Evolutionary conservation across 495 filamentous ascomycete genomes (phyloP), one percentile per base, ranked within the genome.

Genomic region (Penicillium antarcticum): DNA sequence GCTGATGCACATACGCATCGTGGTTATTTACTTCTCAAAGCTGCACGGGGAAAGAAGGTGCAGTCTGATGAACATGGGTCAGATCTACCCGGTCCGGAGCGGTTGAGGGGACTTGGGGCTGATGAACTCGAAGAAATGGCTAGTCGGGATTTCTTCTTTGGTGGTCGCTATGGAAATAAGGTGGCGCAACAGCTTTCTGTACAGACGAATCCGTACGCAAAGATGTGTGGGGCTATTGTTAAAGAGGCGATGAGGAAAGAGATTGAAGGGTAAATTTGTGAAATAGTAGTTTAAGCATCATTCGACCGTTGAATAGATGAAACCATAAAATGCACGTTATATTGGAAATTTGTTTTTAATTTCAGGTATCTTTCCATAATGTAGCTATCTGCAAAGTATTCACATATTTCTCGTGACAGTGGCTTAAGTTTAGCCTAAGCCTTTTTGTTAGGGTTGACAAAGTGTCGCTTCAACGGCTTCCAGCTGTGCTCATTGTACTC

Each of bases 401-500:
- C 24, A 40, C 39, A 37, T 46, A 21, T 50, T 13, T n/a, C 21
- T 13, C 29, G 21, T 45, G 17, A 36, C 9, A 7, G 19, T 7
- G n/a, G 16, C 24, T 24, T 4, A 13, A 6, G 4, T 21, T 12
- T n/a, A 32, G 8, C 23, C 45, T 33, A 51, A 13, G 51, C 49
- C 44, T 62, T 52, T 64, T 74, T 80, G 42, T 77, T 63, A 3
- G 86, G 84, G 51, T 79, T 75, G 66, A 79, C 76, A 74, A 95
- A 96, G 63, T 88, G 85, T 34, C 87, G 75, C 70, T 89, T 87
- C 53, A 95, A 63, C 6, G 84, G 82, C 31, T 79, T 80, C 91
- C 91, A 96, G 66, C 88, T 92, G 69, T 95, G 87, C 44, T 83
- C 82, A 62, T 85, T 92, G 59, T 96, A 95, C 47, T 80, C 81